Evolutionary conservation across 805 yeast genomes (phyloP), one percentile per base, ranked within the genome.

Genomic region (Pichia phayaonensis): DNA sequence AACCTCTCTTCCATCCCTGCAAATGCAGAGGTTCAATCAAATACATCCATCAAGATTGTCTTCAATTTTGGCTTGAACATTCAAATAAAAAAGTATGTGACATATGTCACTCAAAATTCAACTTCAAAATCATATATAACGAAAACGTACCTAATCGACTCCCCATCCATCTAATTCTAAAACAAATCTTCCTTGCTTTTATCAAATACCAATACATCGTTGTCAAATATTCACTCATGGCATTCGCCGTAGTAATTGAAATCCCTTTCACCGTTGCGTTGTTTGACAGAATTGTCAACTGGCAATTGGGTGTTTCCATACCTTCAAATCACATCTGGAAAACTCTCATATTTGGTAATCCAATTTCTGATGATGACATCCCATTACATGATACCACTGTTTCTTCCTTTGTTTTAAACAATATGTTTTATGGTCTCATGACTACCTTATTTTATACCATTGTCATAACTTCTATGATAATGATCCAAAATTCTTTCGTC

Each of bases 11-110:
- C 56, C 90, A 86, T 65, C 99, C 99, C 3, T 94, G 99, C 68
- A 83, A 80, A 61, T 94, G 99, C 68, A 75, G 89, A 48, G 99
- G 99, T 1, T 85, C 96, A 15, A 95, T 94, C 64, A 85, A 84
- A 63, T 90, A 83, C 61, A 87, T 94, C 48, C 99, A 94, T 65
- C 95, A 92, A 65, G 95, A 85, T 50, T 94, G 99, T 66, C 68
- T 92, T 44, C 70, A 81, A 59, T 94, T 88, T 61, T 92, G 99
- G 99, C 76, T 94, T 40, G 73, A 75, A 46, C 90, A 81, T 62
- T 73, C 86, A 20, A 72, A 77, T 47, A 80, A 82, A 52, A 75
- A 75, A 34, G 73, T 77, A 39, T 94, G 98, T 74, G 98, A 92
- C 64, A 86, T 94, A 40, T 94, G 98, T 65, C 84, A 89, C 59